Evolutionary conservation across 768 basidiomycete genomes (phyloP), one percentile per base, ranked within the genome.

Genomic region (Thelephora ganbajun): DNA sequence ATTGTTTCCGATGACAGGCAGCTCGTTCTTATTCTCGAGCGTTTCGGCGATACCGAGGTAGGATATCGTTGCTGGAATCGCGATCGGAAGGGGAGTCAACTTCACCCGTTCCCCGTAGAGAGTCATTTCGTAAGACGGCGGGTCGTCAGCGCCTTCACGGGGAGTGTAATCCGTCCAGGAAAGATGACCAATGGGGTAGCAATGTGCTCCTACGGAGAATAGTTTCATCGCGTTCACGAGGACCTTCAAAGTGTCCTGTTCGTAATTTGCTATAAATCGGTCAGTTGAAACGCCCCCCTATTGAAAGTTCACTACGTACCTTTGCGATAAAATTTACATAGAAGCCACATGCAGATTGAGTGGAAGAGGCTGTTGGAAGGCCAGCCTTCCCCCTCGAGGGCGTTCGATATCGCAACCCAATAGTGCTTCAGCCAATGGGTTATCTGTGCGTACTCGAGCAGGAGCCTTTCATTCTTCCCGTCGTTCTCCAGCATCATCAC

Each of bases 401-500:
- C 2, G 83, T 82, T 13, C 63, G 51, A 9, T 69, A 63, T 49
- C 76, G 26, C 70, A 51, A 86, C 79, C 77, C 80, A 80, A 56
- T 75, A 88, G 48, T 71, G 69, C 54, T 65, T 66, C 36, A 89
- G 59, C 84, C 85, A 88, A 0, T 54, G 54, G 47, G 78, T 73
- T 48, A 86, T 71, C 35, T 58, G 56, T 5, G 76, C 84, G 55
- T 80, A 86, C 19, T 77, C 75, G n/a, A 76, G 59, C n/a, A 89
- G 69, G 58, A 87, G 85, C 41, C 44, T 59, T 53, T 74, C 74
- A 54, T 89, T 89, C 57, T 73, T 79, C 37, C 77, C 82, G 23
- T 82, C 82, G 54, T 86, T 82, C 65, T 91, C 88, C 43, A 90
- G 65, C 70, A 88, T 73, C 77, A 90, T 77, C 34, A 85, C 63